Base-by-base conservation (phyloP, 176 grass and related monocot genomes). In the Oropetium thomaeum region DNA sequence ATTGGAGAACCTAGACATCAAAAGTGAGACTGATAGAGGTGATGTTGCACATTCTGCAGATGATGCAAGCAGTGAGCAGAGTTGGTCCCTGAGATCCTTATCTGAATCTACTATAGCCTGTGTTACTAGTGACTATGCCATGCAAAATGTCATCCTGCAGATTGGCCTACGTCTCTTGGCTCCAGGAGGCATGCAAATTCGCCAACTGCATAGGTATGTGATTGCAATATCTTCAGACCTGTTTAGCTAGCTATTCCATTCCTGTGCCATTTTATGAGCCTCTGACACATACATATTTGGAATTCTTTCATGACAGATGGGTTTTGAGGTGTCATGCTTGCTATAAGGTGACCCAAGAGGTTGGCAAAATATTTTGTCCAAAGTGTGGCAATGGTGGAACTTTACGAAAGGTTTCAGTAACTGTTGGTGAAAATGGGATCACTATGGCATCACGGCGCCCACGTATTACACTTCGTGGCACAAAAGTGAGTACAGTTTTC, bases 261-360 rank as follows among this genome's bases (percentile, higher is more conserved):
- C 1, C 12, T 47, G 19, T 4, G 13, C 1, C 31, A 39, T 20
- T 45, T 37, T 74, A 10, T 28, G 35, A 49, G n/a, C 5, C 8
- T 17, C 32, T 65, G 14, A 54, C 19, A 1, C 8, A 1, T 6
- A 74, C 54, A 22, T 62, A 20, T 57, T 74, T 26, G 3, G 29
- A 59, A 15, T 80, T 33, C 53, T 88, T 33, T 54, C 68, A 26
- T 78, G 38, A 38, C 86, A 99, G 96, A 60, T 99, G 96, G 96
- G 89, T 99, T 87, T 53, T 99, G 87, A 95, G 90, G 87, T 99
- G 96, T 17, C 96, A 99, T 88, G 96, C 96, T 73, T 99, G 96
- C 74, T 88, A 74, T 62, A 95, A 95, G 41, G 87, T 99, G 69
- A 99, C 96, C 19, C 96, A 99, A 88, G 96, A 95, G 87, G 89